Percentiles rank a stretch among this genome's conserved stretches.
Conservation (phyloP, 2,329 filamentous ascomycete genomes). For the Chaetomiaceae sp. region DNA sequence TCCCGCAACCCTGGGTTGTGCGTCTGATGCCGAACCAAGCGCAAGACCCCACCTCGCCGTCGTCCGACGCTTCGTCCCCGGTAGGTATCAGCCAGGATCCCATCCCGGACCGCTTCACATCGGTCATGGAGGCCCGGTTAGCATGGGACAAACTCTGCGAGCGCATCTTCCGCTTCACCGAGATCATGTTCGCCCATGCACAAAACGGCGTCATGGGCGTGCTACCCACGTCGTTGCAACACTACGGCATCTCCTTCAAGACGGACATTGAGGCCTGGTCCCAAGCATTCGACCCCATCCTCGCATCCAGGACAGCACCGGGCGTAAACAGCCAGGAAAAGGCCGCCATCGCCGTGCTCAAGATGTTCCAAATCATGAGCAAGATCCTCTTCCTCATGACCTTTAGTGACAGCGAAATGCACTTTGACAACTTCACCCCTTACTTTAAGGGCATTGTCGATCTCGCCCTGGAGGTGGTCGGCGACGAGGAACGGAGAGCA, state of each 20-base stretch:
- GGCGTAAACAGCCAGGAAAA: conserved; percentile 52
- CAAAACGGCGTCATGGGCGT: conserved; percentile 50
- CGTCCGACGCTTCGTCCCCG: conserved; percentile 42
- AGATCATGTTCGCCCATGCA: conserved; percentile 47
- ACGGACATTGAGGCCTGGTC: conserved; percentile 52
- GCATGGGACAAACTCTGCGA: conserved; percentile 55
- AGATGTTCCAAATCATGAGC: conserved; percentile 59
- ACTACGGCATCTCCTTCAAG: conserved; percentile 46
- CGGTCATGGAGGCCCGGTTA: conserved; percentile 50
- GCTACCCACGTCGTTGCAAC: conserved; percentile 45
- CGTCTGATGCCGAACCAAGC: conserved; percentile 40
- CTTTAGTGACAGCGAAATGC: conserved; percentile 54
- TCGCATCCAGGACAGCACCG: conserved; percentile 45
- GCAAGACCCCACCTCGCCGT: conserved; percentile 38
- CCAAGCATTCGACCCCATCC: conserved; percentile 52
- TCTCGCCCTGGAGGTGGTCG: conserved; percentile 55
- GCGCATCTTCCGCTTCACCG: conserved; percentile 55
- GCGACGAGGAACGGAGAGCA: conserved; percentile 52
- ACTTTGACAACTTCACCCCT: conserved; percentile 52
- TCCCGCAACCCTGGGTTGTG: conserved; percentile 58
- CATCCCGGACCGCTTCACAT: conserved; percentile 45
- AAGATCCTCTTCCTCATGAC: conserved; percentile 56
- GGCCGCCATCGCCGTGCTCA: conserved; percentile 56
- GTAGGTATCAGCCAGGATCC: conserved; percentile 36
- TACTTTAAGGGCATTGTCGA: conserved; percentile 54